Percentiles rank a stretch among this genome's conserved stretches.
These are phyloP conservation scores for Zelonia costaricensis DNA, from an alignment of 208 protist species.

Conservation along the genomic window DNA sequence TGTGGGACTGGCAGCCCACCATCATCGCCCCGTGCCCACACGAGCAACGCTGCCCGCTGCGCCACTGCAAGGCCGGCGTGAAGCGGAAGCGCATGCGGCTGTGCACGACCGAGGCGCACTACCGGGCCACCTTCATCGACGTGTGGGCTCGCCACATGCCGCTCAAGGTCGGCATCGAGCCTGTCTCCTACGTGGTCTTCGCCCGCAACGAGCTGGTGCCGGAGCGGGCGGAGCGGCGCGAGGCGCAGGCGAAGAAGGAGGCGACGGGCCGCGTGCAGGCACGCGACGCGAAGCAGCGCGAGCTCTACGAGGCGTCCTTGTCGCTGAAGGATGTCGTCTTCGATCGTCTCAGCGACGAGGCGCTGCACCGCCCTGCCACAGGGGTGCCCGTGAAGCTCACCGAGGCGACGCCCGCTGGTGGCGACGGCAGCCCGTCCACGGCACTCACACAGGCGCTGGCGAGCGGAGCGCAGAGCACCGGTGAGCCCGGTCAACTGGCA, in stretches of 20 bases:
- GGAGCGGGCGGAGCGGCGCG: slow-evolving; percentile 67
- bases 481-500: slow-evolving; percentile 69
- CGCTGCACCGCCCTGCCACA: slow-evolving; percentile 66
- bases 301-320: slow-evolving; percentile 67
- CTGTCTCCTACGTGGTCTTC: slow-evolving; percentile 84
- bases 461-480: slow-evolving; percentile 43
- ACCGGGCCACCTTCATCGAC: slow-evolving; percentile 86
- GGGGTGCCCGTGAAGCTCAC: slow-evolving; percentile 63
- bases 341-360: slow-evolving; percentile 85
- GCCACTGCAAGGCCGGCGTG: slow-evolving; percentile 81
- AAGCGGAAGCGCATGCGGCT: slow-evolving; percentile 89
- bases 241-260: slow-evolving; percentile 36
- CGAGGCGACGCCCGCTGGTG: background rate
- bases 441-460: slow-evolving; percentile 7
- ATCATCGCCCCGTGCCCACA: slow-evolving; percentile 88
- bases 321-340: slow-evolving; percentile 86
- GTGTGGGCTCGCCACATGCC: slow-evolving; percentile 81
- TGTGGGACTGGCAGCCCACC: slow-evolving; percentile 92
- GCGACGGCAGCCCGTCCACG: background rate
- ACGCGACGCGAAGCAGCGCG: slow-evolving; percentile 59
- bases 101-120: slow-evolving; percentile 83
- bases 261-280: slow-evolving; percentile 32
- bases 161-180: slow-evolving; percentile 83
- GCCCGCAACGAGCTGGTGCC: slow-evolving; percentile 87
- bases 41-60: slow-evolving; percentile 77